Base-by-base conservation (phyloP, 2,329 filamentous ascomycete species). In the Xylaria sp. region DNA sequence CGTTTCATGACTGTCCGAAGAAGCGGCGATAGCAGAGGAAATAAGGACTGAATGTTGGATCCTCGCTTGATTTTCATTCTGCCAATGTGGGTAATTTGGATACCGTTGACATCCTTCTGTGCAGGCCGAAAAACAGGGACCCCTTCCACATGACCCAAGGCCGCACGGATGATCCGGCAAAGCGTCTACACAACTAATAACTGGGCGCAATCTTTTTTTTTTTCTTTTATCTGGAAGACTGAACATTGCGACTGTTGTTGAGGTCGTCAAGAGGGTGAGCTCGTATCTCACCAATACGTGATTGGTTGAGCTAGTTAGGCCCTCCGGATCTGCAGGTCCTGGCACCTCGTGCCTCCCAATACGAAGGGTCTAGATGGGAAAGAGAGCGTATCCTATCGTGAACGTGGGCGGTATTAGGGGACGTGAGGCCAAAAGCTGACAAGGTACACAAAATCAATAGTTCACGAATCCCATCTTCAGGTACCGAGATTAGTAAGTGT, bases 251-350 rank as follows among this genome's bases (percentile, higher is more conserved):
- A 34, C 4, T 4, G 29, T 13, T 34, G 29, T 34, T 34, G 29
- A 34, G 29, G 29, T 34, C 16, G 29, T 34, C 11, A 13, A 34
- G 16, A 13, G 29, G 29, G 11, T 34, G 29, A 13, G 29, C 16
- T 34, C 29, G 29, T 34, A 34, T 6, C 29, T 13, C 29, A 34
- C 16, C 29, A 13, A 13, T 7, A 13, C 16, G 29, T 13, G 29
- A 34, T 34, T 34, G 29, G 29, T 34, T 34, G 29, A 34, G 16
- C 29, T 34, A 7, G 16, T 13, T 34, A 4, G 29, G 29, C 57
- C 57, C 44, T 60, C 39, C 55, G 51, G 42, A 52, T 43, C 54
- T 55, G 57, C 54, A 57, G 51, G 47, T 44, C 18, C 44, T 51
- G 51, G 46, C 47, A 50, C 51, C 39, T 46, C 48, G 2, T 44